Evolutionary conservation across 768 basidiomycete species (phyloP).

Genomic region (Cystobasidium tubakii): DNA sequence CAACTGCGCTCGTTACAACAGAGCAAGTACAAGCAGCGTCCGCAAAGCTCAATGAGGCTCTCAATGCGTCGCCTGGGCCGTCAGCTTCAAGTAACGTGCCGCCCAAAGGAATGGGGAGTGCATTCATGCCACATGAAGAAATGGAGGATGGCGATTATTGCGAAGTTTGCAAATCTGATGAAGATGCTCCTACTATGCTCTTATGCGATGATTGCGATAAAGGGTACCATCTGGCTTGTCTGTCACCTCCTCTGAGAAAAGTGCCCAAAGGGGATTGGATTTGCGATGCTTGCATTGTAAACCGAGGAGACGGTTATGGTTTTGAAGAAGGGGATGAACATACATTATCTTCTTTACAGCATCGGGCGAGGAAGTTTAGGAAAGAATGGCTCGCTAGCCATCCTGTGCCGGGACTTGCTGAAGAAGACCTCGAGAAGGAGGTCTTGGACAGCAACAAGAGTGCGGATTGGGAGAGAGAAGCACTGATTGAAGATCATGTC

Average conservation of each 20-base stretch:
- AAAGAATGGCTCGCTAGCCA: slow-evolving; percentile 74
- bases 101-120: background rate
- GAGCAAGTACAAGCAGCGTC: slow-evolving; percentile 43
- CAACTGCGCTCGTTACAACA: background rate
- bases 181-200: slow-evolving; percentile 79
- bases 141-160: slow-evolving; percentile 56
- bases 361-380: slow-evolving; percentile 81
- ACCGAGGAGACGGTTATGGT: slow-evolving; percentile 90
- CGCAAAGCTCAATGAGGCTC: slow-evolving; percentile 44
- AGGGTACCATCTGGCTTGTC: slow-evolving; percentile 93
- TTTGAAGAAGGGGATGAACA: slow-evolving; percentile 99
- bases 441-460: slow-evolving; percentile 56
- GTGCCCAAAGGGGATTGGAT: slow-evolving; percentile 96
- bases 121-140: background rate
- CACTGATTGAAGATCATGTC: slow-evolving; percentile 73
- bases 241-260: slow-evolving; percentile 75
- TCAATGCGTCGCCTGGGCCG: slow-evolving; percentile 9
- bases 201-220: slow-evolving; percentile 82
- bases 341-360: slow-evolving; percentile 80
- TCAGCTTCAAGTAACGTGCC: background rate
- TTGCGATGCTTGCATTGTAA: slow-evolving; percentile 82
- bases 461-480: slow-evolving; percentile 37
- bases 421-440: slow-evolving; percentile 51
- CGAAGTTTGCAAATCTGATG: slow-evolving; percentile 85
- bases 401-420: slow-evolving; percentile 44